These are phyloP conservation scores for Elsinoe fawcettii DNA, from an alignment of 2,329 filamentous ascomycete species.

Conservation along the genomic window DNA sequence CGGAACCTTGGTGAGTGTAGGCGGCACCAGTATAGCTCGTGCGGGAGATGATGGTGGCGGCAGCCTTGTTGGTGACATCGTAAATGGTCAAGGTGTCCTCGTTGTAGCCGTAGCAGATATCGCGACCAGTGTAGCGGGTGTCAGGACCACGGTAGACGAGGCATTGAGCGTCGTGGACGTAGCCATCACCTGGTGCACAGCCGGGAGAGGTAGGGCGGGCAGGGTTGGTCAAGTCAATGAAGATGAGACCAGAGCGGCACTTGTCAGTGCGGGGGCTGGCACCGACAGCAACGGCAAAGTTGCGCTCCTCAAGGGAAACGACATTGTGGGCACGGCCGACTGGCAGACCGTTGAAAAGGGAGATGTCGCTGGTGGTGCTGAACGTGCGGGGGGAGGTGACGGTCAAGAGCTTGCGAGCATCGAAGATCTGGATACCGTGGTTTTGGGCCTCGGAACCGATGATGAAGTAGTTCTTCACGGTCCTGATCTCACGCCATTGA, in stretches of 20 bases:
- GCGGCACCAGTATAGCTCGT: slow-evolving; percentile 42
- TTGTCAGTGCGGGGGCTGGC: slow-evolving; percentile 36
- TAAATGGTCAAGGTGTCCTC: slow-evolving; percentile 39
- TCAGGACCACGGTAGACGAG: slow-evolving; percentile 45
- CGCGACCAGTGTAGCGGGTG: slow-evolving; percentile 36
- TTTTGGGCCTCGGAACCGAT: slow-evolving; percentile 40
- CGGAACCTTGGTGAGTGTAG: slow-evolving; percentile 50
- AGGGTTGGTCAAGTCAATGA: slow-evolving; percentile 47
- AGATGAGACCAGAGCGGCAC: slow-evolving; percentile 47
- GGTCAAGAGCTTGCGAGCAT: slow-evolving; percentile 50
- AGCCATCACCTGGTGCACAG: slow-evolving; percentile 45
- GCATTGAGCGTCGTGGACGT: slow-evolving; percentile 52
- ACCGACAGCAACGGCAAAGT: slow-evolving; percentile 40
- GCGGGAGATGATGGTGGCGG: slow-evolving; percentile 38
- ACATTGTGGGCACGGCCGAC: slow-evolving; percentile 47
- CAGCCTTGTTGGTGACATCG: slow-evolving; percentile 40
- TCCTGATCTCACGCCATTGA: slow-evolving; percentile 48
- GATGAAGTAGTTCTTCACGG: slow-evolving; percentile 36
- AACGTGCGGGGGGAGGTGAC: slow-evolving; percentile 42
- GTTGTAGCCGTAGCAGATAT: slow-evolving; percentile 49
- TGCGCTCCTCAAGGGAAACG: slow-evolving; percentile 44
- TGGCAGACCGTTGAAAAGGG: slow-evolving; percentile 37
- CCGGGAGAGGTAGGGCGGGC: slow-evolving; percentile 43
- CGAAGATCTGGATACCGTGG: slow-evolving; percentile 57
- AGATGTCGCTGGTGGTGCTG: slow-evolving; percentile 37